Conservation (phyloP, 768 basidiomycete species). For the Pleurotus djamor region DNA sequence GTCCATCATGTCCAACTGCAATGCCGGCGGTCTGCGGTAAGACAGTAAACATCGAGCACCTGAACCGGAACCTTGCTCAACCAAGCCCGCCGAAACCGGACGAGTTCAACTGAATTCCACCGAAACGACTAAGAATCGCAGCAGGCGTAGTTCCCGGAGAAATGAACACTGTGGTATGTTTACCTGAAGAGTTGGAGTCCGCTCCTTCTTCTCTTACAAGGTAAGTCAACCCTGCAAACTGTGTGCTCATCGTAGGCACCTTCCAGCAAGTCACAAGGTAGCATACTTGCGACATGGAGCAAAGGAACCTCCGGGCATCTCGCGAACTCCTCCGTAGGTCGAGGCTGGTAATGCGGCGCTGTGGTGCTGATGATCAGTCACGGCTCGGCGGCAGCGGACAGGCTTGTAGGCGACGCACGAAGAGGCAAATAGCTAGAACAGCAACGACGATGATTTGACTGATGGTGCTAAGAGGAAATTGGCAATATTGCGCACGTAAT, state of each 20-base stretch:
- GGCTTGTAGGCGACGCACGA: neutral
- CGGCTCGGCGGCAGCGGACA: neutral
- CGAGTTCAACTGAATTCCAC: neutral
- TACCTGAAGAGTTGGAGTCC: neutral
- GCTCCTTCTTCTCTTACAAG: neutral
- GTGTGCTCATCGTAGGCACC: neutral
- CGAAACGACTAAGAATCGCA: neutral
- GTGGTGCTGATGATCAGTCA: neutral
- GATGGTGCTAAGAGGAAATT: neutral
- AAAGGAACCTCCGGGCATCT: neutral
- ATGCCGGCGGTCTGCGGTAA: neutral
- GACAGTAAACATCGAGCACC: neutral
- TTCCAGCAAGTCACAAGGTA: neutral
- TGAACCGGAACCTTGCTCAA: neutral
- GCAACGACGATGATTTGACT: neutral
- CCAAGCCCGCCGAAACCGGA: neutral
- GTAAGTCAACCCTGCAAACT: neutral
- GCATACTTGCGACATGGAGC: neutral
- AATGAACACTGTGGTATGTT: neutral
- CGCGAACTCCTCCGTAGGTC: neutral
- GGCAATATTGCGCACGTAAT: neutral
- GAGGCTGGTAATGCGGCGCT: neutral
- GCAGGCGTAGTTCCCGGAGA: neutral
- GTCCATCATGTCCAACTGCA: neutral
- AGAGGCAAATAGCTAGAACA: neutral